These are phyloP conservation scores for Pterula multifida DNA, from an alignment of 1,284 basidiomycete genomes.

Conservation along the genomic window DNA sequence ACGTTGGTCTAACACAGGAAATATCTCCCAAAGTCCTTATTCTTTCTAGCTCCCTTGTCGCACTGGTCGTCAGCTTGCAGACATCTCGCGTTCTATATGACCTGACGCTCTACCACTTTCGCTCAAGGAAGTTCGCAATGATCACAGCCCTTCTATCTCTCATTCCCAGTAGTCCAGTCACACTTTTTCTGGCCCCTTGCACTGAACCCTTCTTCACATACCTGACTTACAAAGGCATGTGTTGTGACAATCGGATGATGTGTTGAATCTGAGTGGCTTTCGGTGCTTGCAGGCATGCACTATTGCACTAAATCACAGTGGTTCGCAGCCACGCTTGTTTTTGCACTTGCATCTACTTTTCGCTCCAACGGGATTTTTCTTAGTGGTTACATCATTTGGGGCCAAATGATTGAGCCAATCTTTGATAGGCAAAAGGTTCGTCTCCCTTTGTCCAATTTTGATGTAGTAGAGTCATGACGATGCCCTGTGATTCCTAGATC, in stretches of 20 bases:
- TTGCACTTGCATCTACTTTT: slow-evolving; percentile 57
- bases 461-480: slow-evolving; percentile 9
- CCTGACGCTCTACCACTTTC: slow-evolving; percentile 41
- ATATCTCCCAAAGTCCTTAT: slow-evolving; percentile 14
- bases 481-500: slow-evolving; percentile 20
- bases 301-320: slow-evolving; percentile 37
- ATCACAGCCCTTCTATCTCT: slow-evolving; percentile 60
- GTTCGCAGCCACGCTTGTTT: slow-evolving; percentile 43
- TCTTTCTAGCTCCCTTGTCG: slow-evolving; percentile 25
- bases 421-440: slow-evolving; percentile 24
- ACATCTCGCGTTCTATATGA: slow-evolving; percentile 49
- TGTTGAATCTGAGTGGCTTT: slow-evolving; percentile 6
- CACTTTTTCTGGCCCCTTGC: slow-evolving; percentile 61
- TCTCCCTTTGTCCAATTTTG: slow-evolving; percentile 4
- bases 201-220: slow-evolving; percentile 81
- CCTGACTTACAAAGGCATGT: slow-evolving; percentile 59
- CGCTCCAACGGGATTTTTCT: slow-evolving; percentile 79
- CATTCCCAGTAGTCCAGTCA: slow-evolving; percentile 71
- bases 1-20: slow-evolving; percentile 2
- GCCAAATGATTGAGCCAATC: slow-evolving; percentile 41
- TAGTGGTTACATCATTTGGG: slow-evolving; percentile 67
- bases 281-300: slow-evolving; percentile 40
- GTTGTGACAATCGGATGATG: neutral
- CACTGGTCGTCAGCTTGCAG: slow-evolving; percentile 26
- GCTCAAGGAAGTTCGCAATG: slow-evolving; percentile 43